Percentiles rank a stretch among this genome's conserved stretches.
Conservation (phyloP, 257 asterid genomes). For the Leptodermis oblonga region DNA sequence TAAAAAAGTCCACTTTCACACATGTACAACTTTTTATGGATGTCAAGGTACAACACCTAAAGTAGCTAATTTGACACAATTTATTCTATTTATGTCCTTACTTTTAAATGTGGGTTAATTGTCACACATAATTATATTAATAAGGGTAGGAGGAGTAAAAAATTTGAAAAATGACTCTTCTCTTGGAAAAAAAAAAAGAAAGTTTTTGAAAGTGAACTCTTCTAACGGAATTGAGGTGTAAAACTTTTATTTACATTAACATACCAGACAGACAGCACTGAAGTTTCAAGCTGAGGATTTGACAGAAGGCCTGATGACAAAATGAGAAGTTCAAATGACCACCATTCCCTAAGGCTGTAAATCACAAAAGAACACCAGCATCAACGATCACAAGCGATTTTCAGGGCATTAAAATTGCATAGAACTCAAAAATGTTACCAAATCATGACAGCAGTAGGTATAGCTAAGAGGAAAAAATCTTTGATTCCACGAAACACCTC, state of each 20-base stretch:
- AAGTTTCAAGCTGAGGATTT: constrained; percentile 55
- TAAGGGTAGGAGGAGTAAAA: too few relatives aligned
- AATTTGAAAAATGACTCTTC: too few relatives aligned
- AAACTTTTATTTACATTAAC: neutral
- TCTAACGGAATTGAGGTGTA: neutral
- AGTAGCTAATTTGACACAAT: too few relatives aligned
- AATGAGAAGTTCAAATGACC: constrained; percentile 57
- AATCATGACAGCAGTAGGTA: constrained; percentile 65
- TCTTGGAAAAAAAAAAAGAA: too few relatives aligned
- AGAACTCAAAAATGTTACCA: constrained; percentile 35
- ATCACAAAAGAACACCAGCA: neutral
- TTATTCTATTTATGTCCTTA: too few relatives aligned
- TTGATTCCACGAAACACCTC: constrained; percentile 37
- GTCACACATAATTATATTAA: too few relatives aligned
- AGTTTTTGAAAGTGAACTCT: too few relatives aligned
- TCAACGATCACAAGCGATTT: neutral
- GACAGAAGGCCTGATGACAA: constrained; percentile 55
- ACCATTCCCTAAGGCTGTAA: constrained; percentile 67
- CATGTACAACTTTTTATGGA: too few relatives aligned
- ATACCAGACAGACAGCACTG: constrained; percentile 63
- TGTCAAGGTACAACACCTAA: too few relatives aligned
- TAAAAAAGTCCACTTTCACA: too few relatives aligned
- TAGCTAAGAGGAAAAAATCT: constrained; percentile 44
- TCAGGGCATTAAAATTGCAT: neutral
- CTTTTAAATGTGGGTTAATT: too few relatives aligned